These are phyloP conservation scores for Aphanomyces astaci DNA, from an alignment of 352 stramenopile species.

Conservation along the genomic window DNA sequence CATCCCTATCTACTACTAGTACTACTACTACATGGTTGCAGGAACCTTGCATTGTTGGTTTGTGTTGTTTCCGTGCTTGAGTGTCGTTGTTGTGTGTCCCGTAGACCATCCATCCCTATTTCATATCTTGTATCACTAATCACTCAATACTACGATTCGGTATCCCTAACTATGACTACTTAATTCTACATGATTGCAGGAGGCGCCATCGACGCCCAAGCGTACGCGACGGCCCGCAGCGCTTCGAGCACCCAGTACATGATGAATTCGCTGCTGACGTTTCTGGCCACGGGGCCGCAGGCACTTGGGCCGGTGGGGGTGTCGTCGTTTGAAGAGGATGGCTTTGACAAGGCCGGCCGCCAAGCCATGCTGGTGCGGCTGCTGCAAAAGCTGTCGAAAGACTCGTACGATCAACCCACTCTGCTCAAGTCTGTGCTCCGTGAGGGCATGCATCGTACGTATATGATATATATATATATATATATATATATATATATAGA, in stretches of 20 bases:
- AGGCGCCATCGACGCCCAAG: constrained; percentile 68
- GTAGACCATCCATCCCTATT: too few relatives aligned
- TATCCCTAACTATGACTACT: background rate
- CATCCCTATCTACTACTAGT: too few relatives aligned
- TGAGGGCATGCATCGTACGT: constrained; percentile 66
- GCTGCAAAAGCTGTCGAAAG: constrained; percentile 75
- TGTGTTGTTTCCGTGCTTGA: too few relatives aligned
- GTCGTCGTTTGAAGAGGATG: constrained; percentile 52
- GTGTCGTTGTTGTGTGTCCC: too few relatives aligned
- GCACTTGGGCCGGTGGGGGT: constrained; percentile 43
- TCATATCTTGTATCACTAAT: too few relatives aligned
- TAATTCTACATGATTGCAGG: too few relatives aligned
- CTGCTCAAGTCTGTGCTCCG: constrained; percentile 59
- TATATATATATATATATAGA: too few relatives aligned
- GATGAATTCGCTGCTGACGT: constrained; percentile 87
- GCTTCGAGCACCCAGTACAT: constrained; percentile 40
- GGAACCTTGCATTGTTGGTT: too few relatives aligned
- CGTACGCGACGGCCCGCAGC: constrained; percentile 67
- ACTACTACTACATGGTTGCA: too few relatives aligned
- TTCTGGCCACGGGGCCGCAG: constrained; percentile 64
- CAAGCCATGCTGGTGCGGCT: constrained; percentile 79
- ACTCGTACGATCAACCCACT: constrained; percentile 68
- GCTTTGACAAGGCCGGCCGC: constrained; percentile 72
- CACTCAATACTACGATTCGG: background rate
- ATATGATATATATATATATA: too few relatives aligned